Conservation (phyloP, 306 rosid species). For the Dryas octopetala region DNA sequence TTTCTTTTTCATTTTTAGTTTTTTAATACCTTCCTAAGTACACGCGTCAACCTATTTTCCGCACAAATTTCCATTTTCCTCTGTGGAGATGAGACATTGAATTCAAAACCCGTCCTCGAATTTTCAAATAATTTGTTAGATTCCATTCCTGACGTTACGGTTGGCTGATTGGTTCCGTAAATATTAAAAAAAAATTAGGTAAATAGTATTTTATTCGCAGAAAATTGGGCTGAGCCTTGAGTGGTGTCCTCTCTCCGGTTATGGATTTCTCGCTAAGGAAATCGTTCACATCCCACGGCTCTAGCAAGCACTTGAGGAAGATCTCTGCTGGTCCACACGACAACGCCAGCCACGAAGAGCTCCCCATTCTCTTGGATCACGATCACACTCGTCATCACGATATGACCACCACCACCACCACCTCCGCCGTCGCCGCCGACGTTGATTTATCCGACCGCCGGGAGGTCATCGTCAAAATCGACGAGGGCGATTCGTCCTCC, state of each 20-base stretch:
- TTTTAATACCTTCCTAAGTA: background rate
- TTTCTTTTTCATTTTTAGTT: background rate
- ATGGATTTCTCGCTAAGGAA: constrained; percentile 66
- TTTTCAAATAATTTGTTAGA: background rate
- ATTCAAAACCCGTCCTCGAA: background rate
- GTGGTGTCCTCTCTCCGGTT: too few relatives aligned
- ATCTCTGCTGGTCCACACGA: constrained; percentile 30
- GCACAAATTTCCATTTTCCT: background rate
- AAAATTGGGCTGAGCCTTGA: background rate
- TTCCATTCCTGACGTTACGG: background rate
- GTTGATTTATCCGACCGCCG: constrained; percentile 11
- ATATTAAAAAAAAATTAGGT: too few relatives aligned
- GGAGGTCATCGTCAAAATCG: constrained; percentile 61
- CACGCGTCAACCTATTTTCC: constrained; percentile 42
- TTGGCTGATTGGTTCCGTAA: background rate
- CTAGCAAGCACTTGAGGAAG: constrained; percentile 32
- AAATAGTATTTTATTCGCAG: constrained; percentile 2
- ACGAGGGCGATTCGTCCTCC: constrained; percentile 30
- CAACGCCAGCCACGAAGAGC: constrained; percentile 33
- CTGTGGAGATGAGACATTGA: background rate
- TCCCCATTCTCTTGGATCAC: constrained; percentile 61
- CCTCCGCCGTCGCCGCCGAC: background rate
- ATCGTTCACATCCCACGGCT: constrained; percentile 58
- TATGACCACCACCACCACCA: background rate
- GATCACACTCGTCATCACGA: background rate